A percentile compares a stretch with the other conserved stretches of the same genome.
Conservation (phyloP, 768 basidiomycete genomes). For the Symmetrospora coprosmae region DNA sequence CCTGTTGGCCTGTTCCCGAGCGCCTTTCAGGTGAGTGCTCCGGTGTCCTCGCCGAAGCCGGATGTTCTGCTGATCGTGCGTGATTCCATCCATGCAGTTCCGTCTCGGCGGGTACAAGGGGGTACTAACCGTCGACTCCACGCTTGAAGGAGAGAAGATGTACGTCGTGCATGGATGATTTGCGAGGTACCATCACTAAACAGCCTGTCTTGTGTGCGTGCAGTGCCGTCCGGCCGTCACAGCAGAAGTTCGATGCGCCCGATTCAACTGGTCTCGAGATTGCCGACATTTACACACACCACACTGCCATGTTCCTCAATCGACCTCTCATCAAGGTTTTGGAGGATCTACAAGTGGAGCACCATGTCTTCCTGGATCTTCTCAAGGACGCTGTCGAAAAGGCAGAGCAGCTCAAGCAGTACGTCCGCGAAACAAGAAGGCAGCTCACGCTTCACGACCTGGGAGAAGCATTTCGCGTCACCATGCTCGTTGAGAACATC, state of each 20-base stretch:
- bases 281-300: conserved; percentile 43
- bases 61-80: background rate
- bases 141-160: conserved; percentile 43
- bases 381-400: conserved; percentile 50
- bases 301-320: conserved; percentile 61
- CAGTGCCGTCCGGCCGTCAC: conserved; percentile 17
- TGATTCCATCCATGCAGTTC: conserved; percentile 49
- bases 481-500: conserved; percentile 46
- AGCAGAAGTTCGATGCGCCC: conserved; percentile 22
- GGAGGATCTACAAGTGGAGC: conserved; percentile 56
- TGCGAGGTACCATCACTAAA: too few relatives aligned
- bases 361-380: conserved; percentile 48
- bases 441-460: conserved; percentile 43
- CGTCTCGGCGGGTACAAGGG: conserved; percentile 75
- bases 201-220: too few relatives aligned
- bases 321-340: conserved; percentile 41
- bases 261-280: conserved; percentile 18
- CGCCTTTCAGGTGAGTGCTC: background rate
- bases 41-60: background rate
- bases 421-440: conserved; percentile 29
- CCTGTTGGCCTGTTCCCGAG: background rate
- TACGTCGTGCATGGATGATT: too few relatives aligned
- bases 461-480: conserved; percentile 44
- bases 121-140: conserved; percentile 53
- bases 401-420: conserved; percentile 50